Evolutionary conservation across 2,329 filamentous ascomycete genomes (phyloP), one percentile per base, ranked within the genome.

Genomic region (Ophiocordyceps camponoti-rufipedis): DNA sequence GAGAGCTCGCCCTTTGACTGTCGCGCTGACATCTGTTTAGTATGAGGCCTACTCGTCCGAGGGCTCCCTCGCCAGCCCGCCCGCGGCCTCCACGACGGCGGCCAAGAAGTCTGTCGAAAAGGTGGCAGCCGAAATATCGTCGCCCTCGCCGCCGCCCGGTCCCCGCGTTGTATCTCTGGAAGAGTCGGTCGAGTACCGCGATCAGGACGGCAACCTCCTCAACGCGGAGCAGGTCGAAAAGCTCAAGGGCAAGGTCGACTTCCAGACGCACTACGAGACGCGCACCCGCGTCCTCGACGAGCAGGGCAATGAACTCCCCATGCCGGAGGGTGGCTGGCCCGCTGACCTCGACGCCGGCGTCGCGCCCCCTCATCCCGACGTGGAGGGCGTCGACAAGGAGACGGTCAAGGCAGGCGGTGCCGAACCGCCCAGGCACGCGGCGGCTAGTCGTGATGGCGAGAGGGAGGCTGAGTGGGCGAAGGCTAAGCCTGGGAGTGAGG

Each of bases 261-360:
- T 98, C 67, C 80, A 93, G 67, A 96, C 91, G 12, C 82, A 82
- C 53, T 95, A 95, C 60, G 89, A 96, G 70, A 95, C 89, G n/a
- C 76, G 84, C 51, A 95, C 87, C 9, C 80, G 85, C 47, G 64
- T 96, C 46, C 71, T 94, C 39, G 86, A 94, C 61, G 75, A 75
- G 45, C 62, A 78, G 41, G 91, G 88, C 48, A 86, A 88, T 52
- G 84, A 93, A 57, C 64, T 94, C n/a, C 59, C 61, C 11, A 54
- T 61, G 32, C 65, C 66, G 13, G 59, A 62, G 23, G 69, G 63
- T 38, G 67, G 59, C 19, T 60, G 55, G 59, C 56, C 56, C 14
- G 56, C 63, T 43, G 57, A 59, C 28, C 53, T 59, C 42, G 61
- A 51, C 14, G 33, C 33, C 33, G 33, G 33, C 13, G 33, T 75